phyloP scores from a whole-genome alignment of 208 protist species.

The Strigomonas oncopelti region DNA sequence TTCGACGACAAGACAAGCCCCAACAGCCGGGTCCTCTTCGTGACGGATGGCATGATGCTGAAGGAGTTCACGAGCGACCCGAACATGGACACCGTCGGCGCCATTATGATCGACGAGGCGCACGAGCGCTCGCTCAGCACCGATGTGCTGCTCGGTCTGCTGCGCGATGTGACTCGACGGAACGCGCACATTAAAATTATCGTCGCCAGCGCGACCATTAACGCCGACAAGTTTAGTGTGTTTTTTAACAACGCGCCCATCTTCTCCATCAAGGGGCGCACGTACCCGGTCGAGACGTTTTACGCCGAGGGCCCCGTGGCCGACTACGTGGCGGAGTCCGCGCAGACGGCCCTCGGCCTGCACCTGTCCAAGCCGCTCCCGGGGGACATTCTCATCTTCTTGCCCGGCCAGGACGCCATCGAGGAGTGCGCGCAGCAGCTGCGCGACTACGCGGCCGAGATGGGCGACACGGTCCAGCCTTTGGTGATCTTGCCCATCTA shows the following conservation, averaged over 20 bases:
- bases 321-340: slow-evolving; percentile 97
- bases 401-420: slow-evolving; percentile 99
- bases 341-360: slow-evolving; percentile 91
- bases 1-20: slow-evolving; percentile 95
- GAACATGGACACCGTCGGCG: slow-evolving; percentile 89
- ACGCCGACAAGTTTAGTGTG: slow-evolving; percentile 95
- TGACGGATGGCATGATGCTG: slow-evolving; percentile 99
- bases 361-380: slow-evolving; percentile 82
- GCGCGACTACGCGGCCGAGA: slow-evolving; percentile 46
- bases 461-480: slow-evolving; percentile 64
- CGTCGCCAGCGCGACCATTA: slow-evolving; percentile 98
- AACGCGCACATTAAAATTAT: slow-evolving; percentile 94
- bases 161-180: slow-evolving; percentile 74
- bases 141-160: slow-evolving; percentile 89
- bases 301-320: slow-evolving; percentile 90
- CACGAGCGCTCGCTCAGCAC: slow-evolving; percentile 96
- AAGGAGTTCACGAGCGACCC: slow-evolving; percentile 95
- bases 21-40: slow-evolving; percentile 93
- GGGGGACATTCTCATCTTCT: slow-evolving; percentile 99
- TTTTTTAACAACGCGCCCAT: slow-evolving; percentile 96
- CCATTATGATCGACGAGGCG: slow-evolving; percentile 99
- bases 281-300: slow-evolving; percentile 96
- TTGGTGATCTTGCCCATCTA: slow-evolving; percentile 97
- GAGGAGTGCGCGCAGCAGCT: slow-evolving; percentile 75
- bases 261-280: slow-evolving; percentile 95